Conservation (phyloP, 441 rosid species). For the Gossypium schwendimanii region DNA sequence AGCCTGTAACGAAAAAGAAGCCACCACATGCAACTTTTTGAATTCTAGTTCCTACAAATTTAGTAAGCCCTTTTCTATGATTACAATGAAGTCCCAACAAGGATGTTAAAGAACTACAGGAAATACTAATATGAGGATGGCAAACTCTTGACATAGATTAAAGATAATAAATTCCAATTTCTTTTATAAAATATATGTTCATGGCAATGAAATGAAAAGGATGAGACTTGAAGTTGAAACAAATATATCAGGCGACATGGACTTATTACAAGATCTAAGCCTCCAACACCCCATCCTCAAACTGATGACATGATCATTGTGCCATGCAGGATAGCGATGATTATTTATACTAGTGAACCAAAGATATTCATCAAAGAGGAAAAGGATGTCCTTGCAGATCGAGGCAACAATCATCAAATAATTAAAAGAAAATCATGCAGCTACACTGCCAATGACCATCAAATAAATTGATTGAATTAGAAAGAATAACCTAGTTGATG, state of each 20-base stretch:
- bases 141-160: background rate
- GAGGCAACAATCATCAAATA: constrained; percentile 7
- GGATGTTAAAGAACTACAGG: background rate
- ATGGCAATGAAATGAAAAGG: background rate
- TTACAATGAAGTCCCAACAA: background rate
- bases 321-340: background rate
- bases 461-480: background rate
- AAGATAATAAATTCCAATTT: background rate
- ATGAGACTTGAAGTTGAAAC: background rate
- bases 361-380: background rate
- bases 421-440: background rate
- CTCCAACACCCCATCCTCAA: background rate
- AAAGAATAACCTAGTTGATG: background rate
- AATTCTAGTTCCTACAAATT: background rate
- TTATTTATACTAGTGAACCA: background rate
- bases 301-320: background rate
- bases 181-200: background rate
- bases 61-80: background rate
- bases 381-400: background rate
- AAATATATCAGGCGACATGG: background rate
- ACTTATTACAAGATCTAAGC: background rate
- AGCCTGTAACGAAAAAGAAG: background rate
- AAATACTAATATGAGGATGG: background rate
- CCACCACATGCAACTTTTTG: background rate
- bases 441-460: background rate